phyloP scores from a whole-genome alignment of 192 early-diverging fungal species.

The Martensiomyces pterosporus region DNA sequence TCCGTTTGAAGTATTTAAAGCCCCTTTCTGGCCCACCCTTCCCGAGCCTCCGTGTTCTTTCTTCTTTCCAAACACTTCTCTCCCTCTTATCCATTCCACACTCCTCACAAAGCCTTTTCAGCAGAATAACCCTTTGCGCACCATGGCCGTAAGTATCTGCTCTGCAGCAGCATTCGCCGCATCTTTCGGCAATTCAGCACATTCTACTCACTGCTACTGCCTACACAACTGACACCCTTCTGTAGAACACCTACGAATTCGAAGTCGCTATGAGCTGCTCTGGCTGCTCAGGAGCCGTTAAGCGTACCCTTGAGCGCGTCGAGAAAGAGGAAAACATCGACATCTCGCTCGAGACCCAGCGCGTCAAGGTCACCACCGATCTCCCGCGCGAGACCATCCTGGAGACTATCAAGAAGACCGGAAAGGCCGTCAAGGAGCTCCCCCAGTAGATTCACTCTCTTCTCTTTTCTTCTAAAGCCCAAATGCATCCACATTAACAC shows the following conservation, averaged over 20 bases:
- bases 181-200: no score
- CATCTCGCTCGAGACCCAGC: constrained; percentile 56
- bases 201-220: constrained; percentile 2
- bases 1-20: neutral
- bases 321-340: constrained; percentile 52
- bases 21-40: neutral
- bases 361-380: constrained; percentile 50
- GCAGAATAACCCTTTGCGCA: no score
- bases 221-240: neutral
- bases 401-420: constrained; percentile 40
- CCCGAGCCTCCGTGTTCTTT: no score
- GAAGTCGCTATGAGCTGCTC: constrained; percentile 63
- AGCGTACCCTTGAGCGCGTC: constrained; percentile 52
- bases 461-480: no score
- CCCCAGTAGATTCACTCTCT: no score
- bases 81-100: no score
- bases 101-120: no score
- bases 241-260: constrained; percentile 54
- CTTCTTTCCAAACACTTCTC: no score
- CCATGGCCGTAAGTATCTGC: no score
- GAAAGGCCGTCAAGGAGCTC: constrained; percentile 21
- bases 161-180: no score
- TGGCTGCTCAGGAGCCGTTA: constrained; percentile 62
- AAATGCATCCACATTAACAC: no score
- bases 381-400: constrained; percentile 17